Evolutionary conservation across 1,139 yeast species (phyloP).

Genomic region (Blastobotrys petasosporus): DNA sequence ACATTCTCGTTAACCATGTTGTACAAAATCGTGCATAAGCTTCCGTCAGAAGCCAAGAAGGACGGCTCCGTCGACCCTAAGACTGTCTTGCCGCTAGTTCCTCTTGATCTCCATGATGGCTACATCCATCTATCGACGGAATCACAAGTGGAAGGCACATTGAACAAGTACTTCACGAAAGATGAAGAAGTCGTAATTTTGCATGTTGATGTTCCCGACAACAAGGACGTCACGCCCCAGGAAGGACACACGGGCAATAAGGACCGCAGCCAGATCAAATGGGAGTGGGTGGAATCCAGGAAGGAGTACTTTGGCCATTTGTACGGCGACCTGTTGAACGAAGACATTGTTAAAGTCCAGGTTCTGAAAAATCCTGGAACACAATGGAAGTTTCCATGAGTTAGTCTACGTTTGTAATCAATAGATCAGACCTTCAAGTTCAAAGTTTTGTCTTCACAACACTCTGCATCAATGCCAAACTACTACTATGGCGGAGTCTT

Average conservation of each 20-base stretch:
- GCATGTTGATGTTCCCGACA: constrained; percentile 24
- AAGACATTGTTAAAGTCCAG: constrained; percentile 23
- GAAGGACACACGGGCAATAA: constrained; percentile 27
- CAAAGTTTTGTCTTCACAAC: neutral
- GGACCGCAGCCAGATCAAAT: constrained; percentile 22
- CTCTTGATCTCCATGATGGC: constrained; percentile 29
- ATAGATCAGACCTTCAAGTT: neutral
- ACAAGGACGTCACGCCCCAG: constrained; percentile 18
- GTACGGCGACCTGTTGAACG: constrained; percentile 27
- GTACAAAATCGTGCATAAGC: constrained; percentile 26
- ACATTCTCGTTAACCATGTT: constrained; percentile 16
- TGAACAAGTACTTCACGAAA: constrained; percentile 22
- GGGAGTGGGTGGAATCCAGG: constrained; percentile 29
- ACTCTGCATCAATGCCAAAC: neutral
- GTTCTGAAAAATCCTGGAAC: constrained; percentile 14
- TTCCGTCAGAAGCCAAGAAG: constrained; percentile 26
- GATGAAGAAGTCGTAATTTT: constrained; percentile 22
- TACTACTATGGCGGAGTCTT: neutral
- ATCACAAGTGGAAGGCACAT: constrained; percentile 25
- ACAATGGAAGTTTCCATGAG: constrained; percentile 8
- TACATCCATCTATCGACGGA: constrained; percentile 28
- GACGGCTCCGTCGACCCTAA: constrained; percentile 21
- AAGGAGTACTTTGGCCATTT: constrained; percentile 27
- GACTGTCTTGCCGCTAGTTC: constrained; percentile 25
- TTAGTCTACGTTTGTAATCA: neutral